Percentiles rank a stretch among this genome's conserved stretches.
phyloP scores from a whole-genome alignment of 2,329 filamentous ascomycete genomes.

The Didymella pomorum region DNA sequence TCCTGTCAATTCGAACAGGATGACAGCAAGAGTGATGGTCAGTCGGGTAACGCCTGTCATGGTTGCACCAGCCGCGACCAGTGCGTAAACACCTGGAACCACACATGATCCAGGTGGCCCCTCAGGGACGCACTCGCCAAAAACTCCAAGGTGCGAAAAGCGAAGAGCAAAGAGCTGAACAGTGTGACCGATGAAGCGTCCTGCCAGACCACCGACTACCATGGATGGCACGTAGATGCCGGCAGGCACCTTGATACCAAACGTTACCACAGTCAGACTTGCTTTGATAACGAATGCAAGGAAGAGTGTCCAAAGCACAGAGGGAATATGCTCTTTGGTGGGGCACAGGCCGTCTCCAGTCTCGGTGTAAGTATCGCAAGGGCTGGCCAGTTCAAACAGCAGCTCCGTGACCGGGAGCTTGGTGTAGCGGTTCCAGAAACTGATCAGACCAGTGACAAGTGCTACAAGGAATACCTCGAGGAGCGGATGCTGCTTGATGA shows the following conservation, averaged over 20 bases:
- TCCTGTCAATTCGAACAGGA: constrained; percentile 93
- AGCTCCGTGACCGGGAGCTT: constrained; percentile 90
- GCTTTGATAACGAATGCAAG: constrained; percentile 90
- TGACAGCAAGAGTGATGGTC: constrained; percentile 92
- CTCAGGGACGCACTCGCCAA: constrained; percentile 74
- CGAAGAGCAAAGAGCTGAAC: constrained; percentile 82
- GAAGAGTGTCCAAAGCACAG: constrained; percentile 74
- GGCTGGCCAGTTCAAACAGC: constrained; percentile 87
- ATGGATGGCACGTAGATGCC: constrained; percentile 99
- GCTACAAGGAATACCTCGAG: constrained; percentile 90
- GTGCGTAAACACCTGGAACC: constrained; percentile 93
- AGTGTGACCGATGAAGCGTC: constrained; percentile 83
- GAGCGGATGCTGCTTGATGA: constrained; percentile 84
- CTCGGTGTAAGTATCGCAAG: constrained; percentile 75
- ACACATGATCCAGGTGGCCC: constrained; percentile 81
- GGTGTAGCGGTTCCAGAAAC: constrained; percentile 93
- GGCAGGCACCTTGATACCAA: constrained; percentile 94
- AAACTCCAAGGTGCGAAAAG: constrained; percentile 75
- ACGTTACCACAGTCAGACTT: constrained; percentile 85
- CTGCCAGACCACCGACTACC: constrained; percentile 94
- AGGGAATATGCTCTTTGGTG: constrained; percentile 75
- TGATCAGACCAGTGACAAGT: constrained; percentile 79
- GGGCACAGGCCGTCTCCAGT: constrained; percentile 83
- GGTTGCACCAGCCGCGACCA: constrained; percentile 92
- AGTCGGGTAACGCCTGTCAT: constrained; percentile 97